Evolutionary conservation across 2,329 filamentous ascomycete species (phyloP), one percentile per base, ranked within the genome.

Genomic region (Ascosphaera apis): DNA sequence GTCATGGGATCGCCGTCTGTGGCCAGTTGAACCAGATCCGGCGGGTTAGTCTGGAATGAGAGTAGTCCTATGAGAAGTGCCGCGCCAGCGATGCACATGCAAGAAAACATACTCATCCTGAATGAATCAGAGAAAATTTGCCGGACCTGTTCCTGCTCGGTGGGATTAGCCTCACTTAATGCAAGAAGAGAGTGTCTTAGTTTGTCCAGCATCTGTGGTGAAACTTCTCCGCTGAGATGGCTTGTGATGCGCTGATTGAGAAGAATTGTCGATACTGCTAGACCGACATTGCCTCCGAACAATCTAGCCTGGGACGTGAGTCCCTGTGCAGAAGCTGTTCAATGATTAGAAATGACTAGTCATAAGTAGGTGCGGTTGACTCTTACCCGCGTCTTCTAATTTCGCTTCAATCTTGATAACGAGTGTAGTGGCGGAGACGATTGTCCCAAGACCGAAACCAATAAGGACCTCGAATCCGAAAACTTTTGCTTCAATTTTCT

Each of bases 381-480:
- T 21, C 6, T 13, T 31, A 31, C 30, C 30, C 12, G 30, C 30
- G 30, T 31, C 30, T 15, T 13, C 30, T 12, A 15, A 4, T 7
- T 31, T 17, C 4, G 36, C 35, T 4, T 39, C 34, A 4, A 36
- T 16, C 15, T 36, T 32, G 17, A 34, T 37, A 34, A 45, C 38
- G 8, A 41, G 35, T 7, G 36, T 44, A 9, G 37, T 37, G 5
- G 34, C 31, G n/a, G 41, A 35, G 11, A 41, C 36, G 2, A 37
- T 40, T 16, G 44, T 31, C 2, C 44, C 44, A 21, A 43, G 39
- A 12, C 43, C 44, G 15, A 46, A 32, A 5, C 44, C 44, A 27
- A 43, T 18, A 27, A 46, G 31, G 19, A 43, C 31, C 36, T 46
- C 42, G 25, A 42, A 45, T 8, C 41, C 43, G 33, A 42, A 46